A percentile compares a stretch with the other conserved stretches of the same genome.
Conservation (phyloP, 257 asterid genomes). For the Solanum pimpinellifolium region DNA sequence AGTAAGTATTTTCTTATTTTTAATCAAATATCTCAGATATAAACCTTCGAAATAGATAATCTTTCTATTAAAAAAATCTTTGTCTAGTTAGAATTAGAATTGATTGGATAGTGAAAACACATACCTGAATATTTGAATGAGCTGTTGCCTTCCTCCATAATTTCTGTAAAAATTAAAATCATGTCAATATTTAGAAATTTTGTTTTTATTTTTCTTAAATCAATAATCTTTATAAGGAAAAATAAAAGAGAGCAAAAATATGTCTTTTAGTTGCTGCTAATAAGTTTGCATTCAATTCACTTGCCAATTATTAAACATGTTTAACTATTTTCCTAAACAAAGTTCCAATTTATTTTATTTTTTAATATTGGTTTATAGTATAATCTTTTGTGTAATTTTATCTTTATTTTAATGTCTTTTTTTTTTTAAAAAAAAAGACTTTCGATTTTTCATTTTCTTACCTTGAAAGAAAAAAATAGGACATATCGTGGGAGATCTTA, state of each 20-base stretch:
- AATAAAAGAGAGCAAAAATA: neutral
- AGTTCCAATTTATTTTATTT: neutral
- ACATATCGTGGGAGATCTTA: neutral
- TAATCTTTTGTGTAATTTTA: neutral
- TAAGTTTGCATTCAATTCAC: neutral
- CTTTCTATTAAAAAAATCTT: no score
- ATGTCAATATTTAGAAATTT: neutral
- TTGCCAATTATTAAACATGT: neutral
- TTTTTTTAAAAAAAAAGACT: accelerated
- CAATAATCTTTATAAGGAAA: neutral
- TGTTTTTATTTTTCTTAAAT: neutral
- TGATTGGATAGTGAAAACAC: neutral
- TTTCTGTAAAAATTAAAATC: neutral
- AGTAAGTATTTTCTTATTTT: no score
- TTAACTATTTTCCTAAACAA: neutral
- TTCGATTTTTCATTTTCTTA: neutral
- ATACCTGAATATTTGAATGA: neutral
- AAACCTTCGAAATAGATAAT: no score
- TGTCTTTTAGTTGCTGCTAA: neutral
- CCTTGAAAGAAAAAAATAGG: neutral
- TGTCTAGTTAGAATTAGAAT: no score
- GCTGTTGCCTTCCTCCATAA: slow-evolving; percentile 1
- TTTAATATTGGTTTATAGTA: no score
- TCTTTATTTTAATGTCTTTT: neutral
- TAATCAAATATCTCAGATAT: no score